phyloP scores from a whole-genome alignment of 352 stramenopile genomes.

The Pythium diclinum region DNA sequence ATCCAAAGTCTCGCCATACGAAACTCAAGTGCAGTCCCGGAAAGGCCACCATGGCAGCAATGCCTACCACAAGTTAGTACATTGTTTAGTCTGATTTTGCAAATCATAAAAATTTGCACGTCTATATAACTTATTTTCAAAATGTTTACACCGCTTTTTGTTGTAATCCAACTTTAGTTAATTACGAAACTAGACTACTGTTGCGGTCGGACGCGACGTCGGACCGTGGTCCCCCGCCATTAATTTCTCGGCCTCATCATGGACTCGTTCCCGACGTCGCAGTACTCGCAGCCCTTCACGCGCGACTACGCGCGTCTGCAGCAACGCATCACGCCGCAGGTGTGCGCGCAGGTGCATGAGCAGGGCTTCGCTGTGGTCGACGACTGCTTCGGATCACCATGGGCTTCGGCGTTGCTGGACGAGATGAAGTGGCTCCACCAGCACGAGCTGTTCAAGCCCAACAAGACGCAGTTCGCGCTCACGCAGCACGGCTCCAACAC shows the following conservation, averaged over 20 bases:
- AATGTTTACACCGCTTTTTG: neutral
- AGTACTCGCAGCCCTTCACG: constrained; percentile 48
- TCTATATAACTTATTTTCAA: neutral
- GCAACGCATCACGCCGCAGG: constrained; percentile 39
- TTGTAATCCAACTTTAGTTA: neutral
- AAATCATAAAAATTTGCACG: neutral
- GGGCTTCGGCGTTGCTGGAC: constrained; percentile 51
- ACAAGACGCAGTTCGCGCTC: constrained; percentile 82
- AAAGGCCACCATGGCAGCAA: neutral
- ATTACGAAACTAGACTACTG: neutral
- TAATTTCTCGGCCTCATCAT: neutral
- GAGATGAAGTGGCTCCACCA: constrained; percentile 63
- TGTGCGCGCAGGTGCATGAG: constrained; percentile 44
- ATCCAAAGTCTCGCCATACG: neutral
- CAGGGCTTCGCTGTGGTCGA: constrained; percentile 64
- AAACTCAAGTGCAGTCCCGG: neutral
- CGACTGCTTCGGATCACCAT: constrained; percentile 58
- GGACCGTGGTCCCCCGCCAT: neutral
- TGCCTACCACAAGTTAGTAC: neutral
- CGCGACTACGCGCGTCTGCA: constrained; percentile 52
- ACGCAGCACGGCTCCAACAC: constrained; percentile 31
- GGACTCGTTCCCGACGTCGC: constrained; percentile 2
- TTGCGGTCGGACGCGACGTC: neutral
- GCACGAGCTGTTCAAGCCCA: constrained; percentile 57
- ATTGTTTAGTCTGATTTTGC: neutral